Conservation (phyloP, 805 yeast genomes). For the Diddensiella transvaalensis region DNA sequence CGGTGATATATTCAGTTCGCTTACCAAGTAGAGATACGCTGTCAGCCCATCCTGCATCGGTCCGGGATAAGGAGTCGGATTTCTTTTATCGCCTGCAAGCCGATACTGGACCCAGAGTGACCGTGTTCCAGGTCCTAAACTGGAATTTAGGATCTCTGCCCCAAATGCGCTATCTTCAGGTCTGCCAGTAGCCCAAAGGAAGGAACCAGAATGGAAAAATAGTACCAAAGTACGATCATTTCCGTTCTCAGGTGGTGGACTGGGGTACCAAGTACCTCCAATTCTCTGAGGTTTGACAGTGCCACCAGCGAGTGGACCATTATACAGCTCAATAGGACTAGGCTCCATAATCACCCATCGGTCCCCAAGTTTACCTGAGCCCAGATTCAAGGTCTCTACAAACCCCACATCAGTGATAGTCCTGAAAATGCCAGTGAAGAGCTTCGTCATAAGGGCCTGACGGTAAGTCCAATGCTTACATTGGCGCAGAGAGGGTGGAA, state of each 20-base stretch:
- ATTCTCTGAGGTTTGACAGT: not conserved
- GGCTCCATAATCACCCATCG: not conserved
- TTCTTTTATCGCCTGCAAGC: constrained; percentile 2
- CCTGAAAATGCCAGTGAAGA: not conserved
- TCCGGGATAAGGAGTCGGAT: constrained; percentile 3
- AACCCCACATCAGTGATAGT: not conserved
- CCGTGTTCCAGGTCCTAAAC: not conserved
- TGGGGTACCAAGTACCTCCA: not conserved
- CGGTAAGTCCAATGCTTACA: constrained; percentile 1
- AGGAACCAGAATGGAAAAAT: constrained; percentile 2
- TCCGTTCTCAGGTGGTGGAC: not conserved
- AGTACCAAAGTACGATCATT: not conserved
- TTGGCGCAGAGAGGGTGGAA: not conserved
- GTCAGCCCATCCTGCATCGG: constrained; percentile 5
- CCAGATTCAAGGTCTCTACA: not conserved
- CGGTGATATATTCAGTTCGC: not conserved
- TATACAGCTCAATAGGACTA: not conserved
- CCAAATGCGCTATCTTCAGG: constrained; percentile 4
- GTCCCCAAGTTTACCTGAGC: not conserved
- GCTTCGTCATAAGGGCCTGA: not conserved
- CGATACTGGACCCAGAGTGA: constrained; percentile 6
- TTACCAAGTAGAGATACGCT: constrained; percentile 1
- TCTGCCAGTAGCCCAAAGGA: constrained; percentile 7
- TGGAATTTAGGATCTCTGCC: not conserved
- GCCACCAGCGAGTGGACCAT: not conserved